Conservation (phyloP, 495 filamentous ascomycete genomes). For the Tuber calosporum region DNA sequence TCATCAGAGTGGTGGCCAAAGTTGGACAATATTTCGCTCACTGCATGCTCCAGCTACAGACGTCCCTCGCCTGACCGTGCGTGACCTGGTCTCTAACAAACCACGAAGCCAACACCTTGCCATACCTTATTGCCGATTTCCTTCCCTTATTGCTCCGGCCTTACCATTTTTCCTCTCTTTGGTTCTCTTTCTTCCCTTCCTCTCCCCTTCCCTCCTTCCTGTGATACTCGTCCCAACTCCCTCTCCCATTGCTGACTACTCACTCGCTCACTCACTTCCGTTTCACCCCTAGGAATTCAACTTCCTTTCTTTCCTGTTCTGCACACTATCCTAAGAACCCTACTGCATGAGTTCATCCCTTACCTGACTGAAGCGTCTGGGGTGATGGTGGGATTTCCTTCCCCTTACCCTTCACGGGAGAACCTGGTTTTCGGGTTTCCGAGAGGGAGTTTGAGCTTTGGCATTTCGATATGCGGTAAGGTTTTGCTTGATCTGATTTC, state of each 20-base stretch:
- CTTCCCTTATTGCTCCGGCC: background rate
- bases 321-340: background rate
- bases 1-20: no score
- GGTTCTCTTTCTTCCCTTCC: background rate
- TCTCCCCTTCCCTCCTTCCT: background rate
- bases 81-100: background rate
- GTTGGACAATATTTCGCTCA: no score
- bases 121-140: background rate
- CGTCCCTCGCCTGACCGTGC: background rate
- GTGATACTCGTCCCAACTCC: background rate
- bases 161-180: background rate
- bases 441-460: background rate
- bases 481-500: background rate
- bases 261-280: background rate
- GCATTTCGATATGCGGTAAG: background rate
- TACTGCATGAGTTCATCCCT: background rate
- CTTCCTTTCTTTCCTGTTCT: background rate
- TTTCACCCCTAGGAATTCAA: background rate
- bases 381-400: background rate
- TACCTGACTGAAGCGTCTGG: background rate
- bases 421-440: background rate
- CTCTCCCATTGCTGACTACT: background rate
- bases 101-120: background rate
- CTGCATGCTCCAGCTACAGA: no score
- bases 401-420: background rate